These are phyloP conservation scores for Atkinsonella texensis DNA, from an alignment of 2,329 filamentous ascomycete genomes.

Conservation along the genomic window DNA sequence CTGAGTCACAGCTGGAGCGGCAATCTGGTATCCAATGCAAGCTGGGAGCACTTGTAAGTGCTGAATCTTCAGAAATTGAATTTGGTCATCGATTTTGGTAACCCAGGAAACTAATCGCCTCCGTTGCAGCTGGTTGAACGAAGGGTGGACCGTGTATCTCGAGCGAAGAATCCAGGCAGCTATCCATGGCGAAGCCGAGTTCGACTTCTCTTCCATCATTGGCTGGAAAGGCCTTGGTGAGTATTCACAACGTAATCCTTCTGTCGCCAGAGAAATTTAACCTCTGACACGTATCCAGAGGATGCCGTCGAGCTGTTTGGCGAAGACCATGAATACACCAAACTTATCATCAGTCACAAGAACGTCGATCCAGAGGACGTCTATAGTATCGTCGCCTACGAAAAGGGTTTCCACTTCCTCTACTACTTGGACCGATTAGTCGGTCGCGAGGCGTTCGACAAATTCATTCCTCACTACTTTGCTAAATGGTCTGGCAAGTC, in stretches of 20 bases:
- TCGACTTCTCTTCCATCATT: slow-evolving; percentile 91
- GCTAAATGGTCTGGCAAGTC: slow-evolving; percentile 73
- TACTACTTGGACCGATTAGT: slow-evolving; percentile 82
- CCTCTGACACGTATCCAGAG: slow-evolving; percentile 27
- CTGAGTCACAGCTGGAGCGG: slow-evolving; percentile 72
- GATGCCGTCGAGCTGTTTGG: slow-evolving; percentile 72
- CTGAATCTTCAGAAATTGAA: background rate
- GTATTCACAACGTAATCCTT: slow-evolving; percentile 9
- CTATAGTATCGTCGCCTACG: slow-evolving; percentile 85
- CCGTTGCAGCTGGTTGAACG: slow-evolving; percentile 47
- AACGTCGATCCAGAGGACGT: slow-evolving; percentile 92
- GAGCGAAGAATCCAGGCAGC: slow-evolving; percentile 71
- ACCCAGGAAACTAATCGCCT: background rate
- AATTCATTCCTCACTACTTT: slow-evolving; percentile 94
- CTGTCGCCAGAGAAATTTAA: background rate
- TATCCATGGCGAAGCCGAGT: slow-evolving; percentile 72
- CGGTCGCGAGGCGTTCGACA: slow-evolving; percentile 78
- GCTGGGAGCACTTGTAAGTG: slow-evolving; percentile 67
- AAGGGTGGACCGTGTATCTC: slow-evolving; percentile 90
- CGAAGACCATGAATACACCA: slow-evolving; percentile 81
- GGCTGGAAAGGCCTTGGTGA: slow-evolving; percentile 77
- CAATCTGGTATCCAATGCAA: slow-evolving; percentile 67
- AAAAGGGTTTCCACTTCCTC: slow-evolving; percentile 92
- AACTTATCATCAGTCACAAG: slow-evolving; percentile 75
- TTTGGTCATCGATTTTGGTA: background rate